Percentiles rank a stretch among this genome's conserved stretches.
Evolutionary conservation across 2,329 filamentous ascomycete species (phyloP).

Genomic region (Setomelanomma holmii): DNA sequence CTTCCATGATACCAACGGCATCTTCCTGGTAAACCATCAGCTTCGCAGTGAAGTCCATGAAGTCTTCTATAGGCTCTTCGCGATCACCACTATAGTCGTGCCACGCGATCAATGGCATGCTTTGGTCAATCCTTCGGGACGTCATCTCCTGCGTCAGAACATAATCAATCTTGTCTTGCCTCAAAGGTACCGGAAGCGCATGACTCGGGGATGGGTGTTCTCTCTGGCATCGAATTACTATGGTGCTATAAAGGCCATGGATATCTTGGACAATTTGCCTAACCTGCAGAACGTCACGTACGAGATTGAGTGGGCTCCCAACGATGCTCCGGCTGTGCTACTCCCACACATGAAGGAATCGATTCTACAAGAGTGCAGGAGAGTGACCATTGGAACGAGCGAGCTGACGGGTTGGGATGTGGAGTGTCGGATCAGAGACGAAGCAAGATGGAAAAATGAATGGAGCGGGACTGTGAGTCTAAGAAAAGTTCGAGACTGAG

Average conservation of each 20-base stretch:
- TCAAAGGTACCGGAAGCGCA: neutral
- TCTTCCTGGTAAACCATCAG: neutral
- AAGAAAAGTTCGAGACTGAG: neutral
- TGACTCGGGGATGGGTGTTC: neutral
- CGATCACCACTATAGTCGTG: neutral
- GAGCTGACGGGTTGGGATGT: neutral
- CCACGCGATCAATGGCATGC: neutral
- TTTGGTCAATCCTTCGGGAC: neutral
- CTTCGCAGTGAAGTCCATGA: constrained; percentile 1
- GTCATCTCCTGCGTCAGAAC: neutral
- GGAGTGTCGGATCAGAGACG: neutral
- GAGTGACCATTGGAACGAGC: neutral
- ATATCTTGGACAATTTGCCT: neutral
- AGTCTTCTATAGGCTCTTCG: neutral
- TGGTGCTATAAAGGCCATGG: neutral
- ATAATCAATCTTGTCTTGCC: neutral
- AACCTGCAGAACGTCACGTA: neutral
- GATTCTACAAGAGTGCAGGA: neutral
- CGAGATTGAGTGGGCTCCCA: neutral
- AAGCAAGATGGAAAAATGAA: neutral
- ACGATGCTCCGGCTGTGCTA: neutral
- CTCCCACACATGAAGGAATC: neutral
- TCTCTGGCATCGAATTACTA: neutral
- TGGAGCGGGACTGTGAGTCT: neutral
- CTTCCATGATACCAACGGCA: neutral